A percentile compares a stretch with the other conserved stretches of the same genome.
phyloP scores from a whole-genome alignment of 2,329 filamentous ascomycete species.

The Paraphoma chrysanthemicola region DNA sequence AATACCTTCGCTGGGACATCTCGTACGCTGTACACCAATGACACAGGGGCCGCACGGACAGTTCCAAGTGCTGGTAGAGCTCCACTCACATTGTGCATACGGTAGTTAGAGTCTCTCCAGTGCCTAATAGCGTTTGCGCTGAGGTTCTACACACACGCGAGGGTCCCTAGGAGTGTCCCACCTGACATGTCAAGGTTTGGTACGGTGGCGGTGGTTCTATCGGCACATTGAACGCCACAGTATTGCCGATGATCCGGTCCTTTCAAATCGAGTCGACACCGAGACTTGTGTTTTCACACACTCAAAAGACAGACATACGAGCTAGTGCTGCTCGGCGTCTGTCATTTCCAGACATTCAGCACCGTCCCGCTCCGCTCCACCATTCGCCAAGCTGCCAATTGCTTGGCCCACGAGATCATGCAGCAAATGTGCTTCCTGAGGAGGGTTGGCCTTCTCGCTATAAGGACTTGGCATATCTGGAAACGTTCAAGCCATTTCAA shows the following conservation, averaged over 20 bases:
- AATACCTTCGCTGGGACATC: too few relatives aligned
- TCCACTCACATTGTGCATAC: too few relatives aligned
- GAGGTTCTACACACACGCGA: too few relatives aligned
- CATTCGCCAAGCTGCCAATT: not conserved
- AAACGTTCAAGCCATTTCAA: too few relatives aligned
- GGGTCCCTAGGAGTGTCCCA: too few relatives aligned
- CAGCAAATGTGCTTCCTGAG: not conserved
- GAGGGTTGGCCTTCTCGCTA: not conserved
- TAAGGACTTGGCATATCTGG: not conserved
- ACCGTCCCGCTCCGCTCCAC: not conserved
- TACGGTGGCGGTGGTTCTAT: too few relatives aligned
- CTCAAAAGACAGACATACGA: not conserved
- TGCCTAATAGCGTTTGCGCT: too few relatives aligned
- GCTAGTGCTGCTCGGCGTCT: not conserved
- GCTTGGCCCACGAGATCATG: not conserved
- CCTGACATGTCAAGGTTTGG: too few relatives aligned
- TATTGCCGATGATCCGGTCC: not conserved
- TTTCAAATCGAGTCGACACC: not conserved
- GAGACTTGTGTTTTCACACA: not conserved
- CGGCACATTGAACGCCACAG: not conserved
- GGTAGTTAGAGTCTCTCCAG: too few relatives aligned
- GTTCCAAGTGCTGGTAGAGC: too few relatives aligned
- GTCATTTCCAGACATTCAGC: not conserved
- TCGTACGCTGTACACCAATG: too few relatives aligned
- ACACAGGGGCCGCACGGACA: too few relatives aligned